Evolutionary conservation across 805 yeast species (phyloP).

Genomic region (Tetrapisispora taiwanensis): DNA sequence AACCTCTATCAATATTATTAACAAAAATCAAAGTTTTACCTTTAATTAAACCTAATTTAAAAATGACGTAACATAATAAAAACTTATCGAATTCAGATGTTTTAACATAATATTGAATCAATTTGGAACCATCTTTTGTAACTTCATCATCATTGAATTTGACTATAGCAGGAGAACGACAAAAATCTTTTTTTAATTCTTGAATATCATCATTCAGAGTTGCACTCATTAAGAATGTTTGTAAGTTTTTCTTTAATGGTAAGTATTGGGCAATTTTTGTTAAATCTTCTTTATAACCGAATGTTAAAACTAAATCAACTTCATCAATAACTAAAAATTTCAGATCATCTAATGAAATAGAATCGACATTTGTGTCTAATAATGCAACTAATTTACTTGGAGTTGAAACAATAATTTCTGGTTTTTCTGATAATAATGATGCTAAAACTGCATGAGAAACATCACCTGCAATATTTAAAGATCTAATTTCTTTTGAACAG

Average conservation of each 20-base stretch:
- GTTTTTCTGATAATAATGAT: conserved; percentile 60
- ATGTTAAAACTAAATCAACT: conserved; percentile 81
- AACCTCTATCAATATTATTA: conserved; percentile 90
- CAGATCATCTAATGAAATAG: conserved; percentile 45
- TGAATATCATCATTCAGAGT: conserved; percentile 83
- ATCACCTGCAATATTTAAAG: conserved; percentile 54
- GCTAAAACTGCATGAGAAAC: conserved; percentile 60
- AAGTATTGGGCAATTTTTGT: conserved; percentile 50
- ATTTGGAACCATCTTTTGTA: conserved; percentile 41
- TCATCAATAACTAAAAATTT: conserved; percentile 82
- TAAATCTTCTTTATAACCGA: conserved; percentile 85
- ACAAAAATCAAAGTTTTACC: conserved; percentile 90
- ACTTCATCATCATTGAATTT: conserved; percentile 65
- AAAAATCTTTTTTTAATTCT: conserved; percentile 62
- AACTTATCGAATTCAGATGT: conserved; percentile 88
- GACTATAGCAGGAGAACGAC: conserved; percentile 72
- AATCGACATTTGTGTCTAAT: conserved; percentile 37
- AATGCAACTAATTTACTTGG: conserved; percentile 64
- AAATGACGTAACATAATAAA: conserved; percentile 78
- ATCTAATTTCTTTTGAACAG: conserved; percentile 55
- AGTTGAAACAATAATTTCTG: conserved; percentile 77
- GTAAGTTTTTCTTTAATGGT: conserved; percentile 67
- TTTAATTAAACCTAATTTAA: conserved; percentile 76
- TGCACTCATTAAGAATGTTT: conserved; percentile 93
- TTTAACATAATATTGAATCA: conserved; percentile 78